A percentile compares a stretch with the other conserved stretches of the same genome.
These are phyloP conservation scores for Alternaria solani DNA, from an alignment of 2,329 filamentous ascomycete species.

Conservation along the genomic window DNA sequence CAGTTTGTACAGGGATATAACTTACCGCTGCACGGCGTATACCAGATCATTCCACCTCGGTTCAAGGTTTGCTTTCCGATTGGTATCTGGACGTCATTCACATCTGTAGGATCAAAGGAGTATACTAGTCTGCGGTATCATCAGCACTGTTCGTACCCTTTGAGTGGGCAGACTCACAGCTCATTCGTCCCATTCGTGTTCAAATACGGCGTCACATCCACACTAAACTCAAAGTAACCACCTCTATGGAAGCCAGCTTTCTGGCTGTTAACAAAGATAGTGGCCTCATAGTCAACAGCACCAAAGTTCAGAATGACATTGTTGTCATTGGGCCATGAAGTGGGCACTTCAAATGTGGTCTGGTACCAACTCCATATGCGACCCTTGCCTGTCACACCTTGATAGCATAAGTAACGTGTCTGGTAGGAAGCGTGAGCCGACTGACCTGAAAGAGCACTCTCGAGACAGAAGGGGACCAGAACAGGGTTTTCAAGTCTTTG, in stretches of 20 bases:
- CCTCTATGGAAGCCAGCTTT: constrained; percentile 64
- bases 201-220: constrained; percentile 64
- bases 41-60: constrained; percentile 70
- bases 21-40: constrained; percentile 69
- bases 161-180: constrained; percentile 53
- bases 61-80: constrained; percentile 70
- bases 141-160: background rate
- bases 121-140: constrained; percentile 63
- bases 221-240: constrained; percentile 68
- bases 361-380: constrained; percentile 59
- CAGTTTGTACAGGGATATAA: too few species aligned
- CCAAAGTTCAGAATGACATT: constrained; percentile 65
- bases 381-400: constrained; percentile 53
- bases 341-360: constrained; percentile 61
- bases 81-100: constrained; percentile 63
- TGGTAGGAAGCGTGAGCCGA: constrained; percentile 18
- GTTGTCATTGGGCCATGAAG: constrained; percentile 54
- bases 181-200: constrained; percentile 59
- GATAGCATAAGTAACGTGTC: constrained; percentile 49
- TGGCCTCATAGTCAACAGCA: constrained; percentile 66
- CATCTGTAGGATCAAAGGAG: constrained; percentile 73
- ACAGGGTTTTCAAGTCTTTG: constrained; percentile 56
- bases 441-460: constrained; percentile 62
- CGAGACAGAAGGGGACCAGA: constrained; percentile 62
- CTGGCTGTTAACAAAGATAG: constrained; percentile 66